Evolutionary conservation across 2,329 filamentous ascomycete genomes (phyloP).

Genomic region (Pyricularia grisea): DNA sequence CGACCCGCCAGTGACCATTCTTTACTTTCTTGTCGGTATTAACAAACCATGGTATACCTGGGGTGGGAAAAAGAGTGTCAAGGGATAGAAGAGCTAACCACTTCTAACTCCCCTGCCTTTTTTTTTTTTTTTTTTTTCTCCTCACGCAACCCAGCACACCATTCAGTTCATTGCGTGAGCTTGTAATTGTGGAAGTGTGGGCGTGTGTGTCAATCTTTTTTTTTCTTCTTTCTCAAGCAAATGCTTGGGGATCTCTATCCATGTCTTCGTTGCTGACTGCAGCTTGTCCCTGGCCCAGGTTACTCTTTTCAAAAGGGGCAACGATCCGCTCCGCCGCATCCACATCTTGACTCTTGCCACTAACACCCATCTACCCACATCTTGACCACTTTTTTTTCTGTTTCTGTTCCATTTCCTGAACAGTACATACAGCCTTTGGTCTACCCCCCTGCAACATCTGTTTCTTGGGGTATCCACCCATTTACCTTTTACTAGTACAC

Average conservation of each 20-base stretch:
- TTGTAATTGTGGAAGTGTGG: not conserved
- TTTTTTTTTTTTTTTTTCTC: no score
- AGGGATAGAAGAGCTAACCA: no score
- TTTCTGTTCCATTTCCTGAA: not conserved
- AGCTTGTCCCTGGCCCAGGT: not conserved
- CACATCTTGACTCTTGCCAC: not conserved
- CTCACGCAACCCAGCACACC: not conserved
- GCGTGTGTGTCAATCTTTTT: not conserved
- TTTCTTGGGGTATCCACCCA: not conserved
- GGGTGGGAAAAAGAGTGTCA: no score
- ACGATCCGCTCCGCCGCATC: not conserved
- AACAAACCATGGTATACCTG: no score
- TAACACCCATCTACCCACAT: not conserved
- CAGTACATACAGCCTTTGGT: not conserved
- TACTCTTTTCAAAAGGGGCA: not conserved
- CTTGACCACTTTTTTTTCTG: not conserved
- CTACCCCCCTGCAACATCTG: not conserved
- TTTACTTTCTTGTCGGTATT: no score
- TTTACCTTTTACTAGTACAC: not conserved
- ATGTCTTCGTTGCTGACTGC: not conserved
- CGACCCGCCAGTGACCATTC: no score
- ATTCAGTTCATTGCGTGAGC: not conserved
- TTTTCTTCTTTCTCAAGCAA: not conserved
- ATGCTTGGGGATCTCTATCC: not conserved
- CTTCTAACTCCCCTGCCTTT: not conserved